Conservation (phyloP, 495 filamentous ascomycete species). For the Daldinia loculata region DNA sequence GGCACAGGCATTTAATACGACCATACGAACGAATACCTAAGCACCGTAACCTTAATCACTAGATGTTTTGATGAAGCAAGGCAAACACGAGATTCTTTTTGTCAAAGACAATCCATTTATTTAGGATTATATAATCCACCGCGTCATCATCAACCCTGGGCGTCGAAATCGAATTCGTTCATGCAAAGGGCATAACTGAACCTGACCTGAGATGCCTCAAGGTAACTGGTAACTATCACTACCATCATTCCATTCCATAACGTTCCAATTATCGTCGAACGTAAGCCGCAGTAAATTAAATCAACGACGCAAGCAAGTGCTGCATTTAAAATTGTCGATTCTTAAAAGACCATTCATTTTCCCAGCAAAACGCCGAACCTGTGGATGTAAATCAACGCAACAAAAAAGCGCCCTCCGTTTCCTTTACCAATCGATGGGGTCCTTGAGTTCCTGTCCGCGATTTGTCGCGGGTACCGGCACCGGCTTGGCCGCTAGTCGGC, state of each 20-base stretch:
- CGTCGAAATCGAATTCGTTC: background rate
- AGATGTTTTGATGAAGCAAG: background rate
- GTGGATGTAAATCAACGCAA: conserved; percentile 6
- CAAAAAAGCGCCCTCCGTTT: background rate
- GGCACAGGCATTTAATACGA: background rate
- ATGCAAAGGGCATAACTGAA: background rate
- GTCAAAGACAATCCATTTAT: background rate
- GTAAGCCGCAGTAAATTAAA: background rate
- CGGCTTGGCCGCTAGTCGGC: conserved; percentile 79
- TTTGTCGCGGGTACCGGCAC: conserved; percentile 90
- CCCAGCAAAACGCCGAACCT: conserved; percentile 27
- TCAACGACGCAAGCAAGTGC: conserved; percentile 4
- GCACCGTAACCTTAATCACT: background rate
- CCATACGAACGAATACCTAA: background rate
- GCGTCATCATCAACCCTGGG: background rate
- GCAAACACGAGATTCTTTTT: background rate
- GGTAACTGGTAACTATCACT: background rate
- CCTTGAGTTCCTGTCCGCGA: conserved; percentile 80
- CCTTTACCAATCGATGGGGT: conserved; percentile 90
- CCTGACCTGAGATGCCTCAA: background rate
- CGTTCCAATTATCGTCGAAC: background rate
- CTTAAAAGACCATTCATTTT: background rate
- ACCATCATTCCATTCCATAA: background rate
- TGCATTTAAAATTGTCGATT: background rate
- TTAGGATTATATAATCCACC: conserved; percentile 3